Percentiles rank a stretch among this genome's conserved stretches.
phyloP scores from a whole-genome alignment of 768 basidiomycete species.

The Lactifluus piperatus region DNA sequence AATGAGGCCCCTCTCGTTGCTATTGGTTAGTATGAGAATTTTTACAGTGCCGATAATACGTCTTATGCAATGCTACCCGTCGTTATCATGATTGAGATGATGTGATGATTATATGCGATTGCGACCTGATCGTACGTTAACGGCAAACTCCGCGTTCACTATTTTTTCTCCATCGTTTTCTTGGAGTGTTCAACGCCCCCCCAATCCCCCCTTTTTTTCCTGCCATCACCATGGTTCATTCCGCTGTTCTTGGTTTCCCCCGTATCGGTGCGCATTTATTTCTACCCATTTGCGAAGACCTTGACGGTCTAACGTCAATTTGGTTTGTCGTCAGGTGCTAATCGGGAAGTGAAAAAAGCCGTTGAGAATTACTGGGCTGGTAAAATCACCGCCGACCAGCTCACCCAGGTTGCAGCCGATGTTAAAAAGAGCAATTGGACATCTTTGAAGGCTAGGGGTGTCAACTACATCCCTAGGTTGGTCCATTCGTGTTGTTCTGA shows the following conservation, averaged over 20 bases:
- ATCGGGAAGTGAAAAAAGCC: constrained; percentile 96
- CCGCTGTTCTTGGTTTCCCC: constrained; percentile 87
- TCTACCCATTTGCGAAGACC: neutral
- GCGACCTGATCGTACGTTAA: neutral
- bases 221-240: constrained; percentile 50
- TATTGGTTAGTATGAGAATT: neutral
- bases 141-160: constrained; percentile 17
- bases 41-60: neutral
- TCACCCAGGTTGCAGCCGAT: constrained; percentile 79
- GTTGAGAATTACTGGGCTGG: constrained; percentile 98
- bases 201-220: constrained; percentile 15
- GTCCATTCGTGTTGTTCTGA: constrained; percentile 23
- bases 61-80: neutral
- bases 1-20: neutral
- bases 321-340: constrained; percentile 49
- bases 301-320: neutral
- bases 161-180: neutral
- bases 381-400: constrained; percentile 80
- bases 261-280: constrained; percentile 57
- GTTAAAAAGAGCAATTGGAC: constrained; percentile 88
- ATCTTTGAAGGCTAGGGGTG: constrained; percentile 72
- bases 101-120: neutral
- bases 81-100: no score
- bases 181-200: neutral
- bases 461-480: constrained; percentile 88